phyloP scores from a whole-genome alignment of 768 basidiomycete species.

The Mycena capillaripes region DNA sequence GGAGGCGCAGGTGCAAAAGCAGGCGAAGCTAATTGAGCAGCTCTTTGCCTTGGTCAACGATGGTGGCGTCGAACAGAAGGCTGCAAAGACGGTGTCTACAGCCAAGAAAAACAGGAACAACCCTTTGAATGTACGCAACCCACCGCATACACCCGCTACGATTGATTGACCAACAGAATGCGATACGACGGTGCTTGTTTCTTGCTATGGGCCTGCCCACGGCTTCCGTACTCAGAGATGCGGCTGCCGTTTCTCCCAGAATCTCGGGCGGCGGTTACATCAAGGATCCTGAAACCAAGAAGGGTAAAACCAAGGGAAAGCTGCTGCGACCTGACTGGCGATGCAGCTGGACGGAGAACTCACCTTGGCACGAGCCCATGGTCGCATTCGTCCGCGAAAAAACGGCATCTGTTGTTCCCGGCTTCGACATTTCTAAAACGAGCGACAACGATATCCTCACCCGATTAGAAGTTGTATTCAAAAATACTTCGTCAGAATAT shows the following conservation, averaged over 20 bases:
- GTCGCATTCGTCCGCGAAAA: background rate
- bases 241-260: background rate
- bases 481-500: background rate
- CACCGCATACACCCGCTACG: no score
- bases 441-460: background rate
- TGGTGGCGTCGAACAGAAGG: background rate
- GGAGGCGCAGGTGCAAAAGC: background rate
- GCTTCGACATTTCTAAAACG: background rate
- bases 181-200: background rate
- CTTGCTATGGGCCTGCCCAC: background rate
- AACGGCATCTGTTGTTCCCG: background rate
- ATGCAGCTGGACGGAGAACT: background rate
- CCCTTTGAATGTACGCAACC: background rate
- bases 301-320: background rate
- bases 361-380: background rate
- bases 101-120: background rate
- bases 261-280: background rate
- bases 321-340: slow-evolving; percentile 41
- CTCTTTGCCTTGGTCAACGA: background rate
- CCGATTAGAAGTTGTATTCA: background rate
- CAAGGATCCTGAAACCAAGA: background rate
- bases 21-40: background rate
- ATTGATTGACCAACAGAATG: background rate
- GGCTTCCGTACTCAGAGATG: background rate
- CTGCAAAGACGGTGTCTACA: background rate